Evolutionary conservation across 345 rosid genomes (phyloP), one percentile per base, ranked within the genome.

Genomic region (Lepidium africanum): DNA sequence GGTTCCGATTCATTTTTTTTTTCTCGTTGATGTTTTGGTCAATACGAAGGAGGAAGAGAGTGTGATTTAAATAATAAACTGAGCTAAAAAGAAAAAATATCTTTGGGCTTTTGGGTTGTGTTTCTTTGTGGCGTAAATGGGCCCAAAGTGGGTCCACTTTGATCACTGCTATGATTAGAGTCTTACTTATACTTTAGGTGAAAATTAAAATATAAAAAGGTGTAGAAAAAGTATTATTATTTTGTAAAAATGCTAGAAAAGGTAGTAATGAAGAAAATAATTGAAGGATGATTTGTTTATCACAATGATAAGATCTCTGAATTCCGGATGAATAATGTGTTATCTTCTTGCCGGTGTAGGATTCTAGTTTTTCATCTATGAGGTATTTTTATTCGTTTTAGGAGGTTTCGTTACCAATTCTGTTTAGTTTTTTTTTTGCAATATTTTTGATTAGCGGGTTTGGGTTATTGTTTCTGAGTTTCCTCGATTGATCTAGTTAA

Each of bases 1-100:
- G 41, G 71, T 84, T 85, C 37, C 82, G 61, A 49, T 67, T 61
- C 96, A 86, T 83, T 15, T 53, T 46, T 83, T 15, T 53, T 46
- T 25, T 41, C 4, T 27, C 6, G 55, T 53, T 16, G 35, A 35
- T 23, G 30, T 36, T n/a, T 35, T 35, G 35, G 4, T 15, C 10
- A 5, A 7, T 23, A 9, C 1, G 36, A 30, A 25, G 66, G 35
- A 12, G 46, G 11, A 47, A 14, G 32, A 73, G 53, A 10, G 19
- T 67, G 17, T 6, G 5, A 17, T 60, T 67, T 67, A 66, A 4
- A 21, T 25, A 4, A 27, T 59, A 59, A 51, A 49, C 30, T 46
- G 14, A 12, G 25, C 21, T 10, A 1, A 63, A 25, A 49, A 0
- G 39, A 16, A 30, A 16, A 30, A 30, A 46, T 27, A 9, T 50